A percentile compares a stretch with the other conserved stretches of the same genome.
Conservation (phyloP, 352 stramenopile species). For the Phytophthora pseudosyringae region DNA sequence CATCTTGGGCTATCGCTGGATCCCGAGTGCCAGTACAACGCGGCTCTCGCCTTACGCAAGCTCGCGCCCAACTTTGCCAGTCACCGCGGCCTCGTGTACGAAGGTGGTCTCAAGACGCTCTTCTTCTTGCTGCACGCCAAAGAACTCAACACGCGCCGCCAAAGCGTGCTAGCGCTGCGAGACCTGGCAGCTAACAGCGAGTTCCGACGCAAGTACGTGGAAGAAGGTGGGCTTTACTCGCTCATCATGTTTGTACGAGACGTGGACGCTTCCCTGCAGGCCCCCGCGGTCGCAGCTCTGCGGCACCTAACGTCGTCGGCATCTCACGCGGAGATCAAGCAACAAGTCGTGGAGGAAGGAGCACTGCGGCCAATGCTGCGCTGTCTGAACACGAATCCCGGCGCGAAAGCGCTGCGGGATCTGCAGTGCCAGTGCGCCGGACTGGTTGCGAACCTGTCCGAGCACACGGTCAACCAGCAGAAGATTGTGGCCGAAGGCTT, state of each 20-base stretch:
- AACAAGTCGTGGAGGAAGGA: conserved; percentile 82
- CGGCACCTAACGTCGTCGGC: conserved; percentile 87
- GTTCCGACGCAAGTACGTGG: conserved; percentile 86
- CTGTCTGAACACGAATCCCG: conserved; percentile 75
- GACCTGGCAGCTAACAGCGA: conserved; percentile 91
- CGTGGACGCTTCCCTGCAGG: conserved; percentile 89
- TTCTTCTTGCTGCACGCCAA: conserved; percentile 91
- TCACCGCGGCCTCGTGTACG: conserved; percentile 87
- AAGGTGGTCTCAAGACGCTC: conserved; percentile 91
- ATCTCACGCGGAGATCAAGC: conserved; percentile 84
- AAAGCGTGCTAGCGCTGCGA: conserved; percentile 89
- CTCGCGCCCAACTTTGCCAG: conserved; percentile 92
- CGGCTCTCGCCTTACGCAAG: conserved; percentile 94
- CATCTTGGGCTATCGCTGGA: conserved; percentile 91
- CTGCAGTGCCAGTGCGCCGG: conserved; percentile 94
- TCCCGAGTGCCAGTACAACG: conserved; percentile 95
- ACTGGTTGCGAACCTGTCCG: conserved; percentile 94
- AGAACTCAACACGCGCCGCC: conserved; percentile 93
- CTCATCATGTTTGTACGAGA: conserved; percentile 92
- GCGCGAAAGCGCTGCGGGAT: conserved; percentile 84
- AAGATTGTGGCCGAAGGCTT: conserved; percentile 93
- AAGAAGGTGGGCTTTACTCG: conserved; percentile 86
- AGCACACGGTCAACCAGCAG: conserved; percentile 91
- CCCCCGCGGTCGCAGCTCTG: conserved; percentile 89
- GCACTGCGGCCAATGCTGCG: conserved; percentile 86